Base-by-base conservation (phyloP, 176 grass and related monocot species). In the Aechmea fasciata region DNA sequence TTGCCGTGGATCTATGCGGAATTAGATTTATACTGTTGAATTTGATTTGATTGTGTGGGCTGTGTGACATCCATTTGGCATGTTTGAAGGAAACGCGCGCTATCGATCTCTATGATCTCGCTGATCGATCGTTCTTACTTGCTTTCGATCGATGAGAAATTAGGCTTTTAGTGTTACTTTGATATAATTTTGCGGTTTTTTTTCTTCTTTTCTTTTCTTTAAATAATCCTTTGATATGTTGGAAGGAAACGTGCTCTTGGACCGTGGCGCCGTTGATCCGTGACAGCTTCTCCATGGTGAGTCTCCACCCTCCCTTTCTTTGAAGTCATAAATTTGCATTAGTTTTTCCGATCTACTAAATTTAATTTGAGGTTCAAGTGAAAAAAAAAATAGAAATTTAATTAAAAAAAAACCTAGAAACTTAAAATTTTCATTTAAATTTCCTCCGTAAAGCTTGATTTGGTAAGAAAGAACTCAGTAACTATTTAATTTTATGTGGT, bases 251-350 rank as follows among this genome's bases (percentile, higher is more conserved):
- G 3, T 91, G 88, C 78, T 79, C 75, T 41, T 96, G 88, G 92
- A 89, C 81, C 0, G 72, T 89, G 11, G 59, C 88, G 49, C 78
- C 83, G 0, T 67, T 89, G 80, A 82, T 96, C 83, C 85, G 85
- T 62, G 83, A 96, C 20, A 91, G 88, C 78, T 96, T 96, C 71
- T 96, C 83, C 15, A 96, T 96, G 85, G 85, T 96, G 65, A 52
- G 77, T 81, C 1, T 59, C 54, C 54, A 59, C 15, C 14, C 24
- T 48, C 13, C 71, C 20, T 11, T 48, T 74, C 19, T 52, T 52
- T 23, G 17, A 41, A 7, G 33, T 41, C 33, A 41, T 41, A 41
- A 41, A 41, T 41, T 41, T 6, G 33, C 33, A 41, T 7, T 41
- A 41, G 33, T 41, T 41, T 41, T 7, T 41, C 33, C 33, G 33